These are phyloP conservation scores for Ramaria sp. DNA, from an alignment of 768 basidiomycete species.

Conservation along the genomic window DNA sequence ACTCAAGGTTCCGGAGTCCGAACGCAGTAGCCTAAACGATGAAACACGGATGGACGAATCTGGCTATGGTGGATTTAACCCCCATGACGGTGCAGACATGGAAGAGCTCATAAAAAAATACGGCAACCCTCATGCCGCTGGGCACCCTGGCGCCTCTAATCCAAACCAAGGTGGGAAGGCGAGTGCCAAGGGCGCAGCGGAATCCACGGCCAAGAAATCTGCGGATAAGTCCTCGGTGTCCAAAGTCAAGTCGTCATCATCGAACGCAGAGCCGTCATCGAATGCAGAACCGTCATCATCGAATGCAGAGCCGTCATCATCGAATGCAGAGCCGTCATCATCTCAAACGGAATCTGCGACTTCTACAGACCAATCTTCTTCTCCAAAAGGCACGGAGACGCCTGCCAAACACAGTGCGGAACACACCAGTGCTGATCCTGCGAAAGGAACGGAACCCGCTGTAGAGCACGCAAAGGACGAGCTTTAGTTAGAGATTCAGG, in stretches of 20 bases:
- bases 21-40: background rate
- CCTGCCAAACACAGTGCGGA: background rate
- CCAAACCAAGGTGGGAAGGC: background rate
- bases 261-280: too few species aligned
- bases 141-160: background rate
- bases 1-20: background rate
- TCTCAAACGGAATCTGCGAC: background rate
- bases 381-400: background rate
- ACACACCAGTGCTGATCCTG: background rate
- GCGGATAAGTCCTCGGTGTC: background rate
- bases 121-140: slow-evolving; percentile 1
- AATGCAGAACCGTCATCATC: background rate
- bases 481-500: background rate
- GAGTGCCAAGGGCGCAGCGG: background rate
- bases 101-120: slow-evolving; percentile 2
- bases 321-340: background rate
- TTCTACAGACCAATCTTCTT: background rate
- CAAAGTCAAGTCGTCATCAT: too few species aligned
- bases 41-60: slow-evolving; percentile 3
- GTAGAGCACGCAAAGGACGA: background rate
- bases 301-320: too few species aligned
- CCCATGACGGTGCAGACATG: slow-evolving; percentile 2
- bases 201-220: background rate
- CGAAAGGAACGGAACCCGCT: background rate
- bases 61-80: slow-evolving; percentile 4